These are phyloP conservation scores for Termitomyces sp. DNA, from an alignment of 768 basidiomycete species.

Conservation along the genomic window DNA sequence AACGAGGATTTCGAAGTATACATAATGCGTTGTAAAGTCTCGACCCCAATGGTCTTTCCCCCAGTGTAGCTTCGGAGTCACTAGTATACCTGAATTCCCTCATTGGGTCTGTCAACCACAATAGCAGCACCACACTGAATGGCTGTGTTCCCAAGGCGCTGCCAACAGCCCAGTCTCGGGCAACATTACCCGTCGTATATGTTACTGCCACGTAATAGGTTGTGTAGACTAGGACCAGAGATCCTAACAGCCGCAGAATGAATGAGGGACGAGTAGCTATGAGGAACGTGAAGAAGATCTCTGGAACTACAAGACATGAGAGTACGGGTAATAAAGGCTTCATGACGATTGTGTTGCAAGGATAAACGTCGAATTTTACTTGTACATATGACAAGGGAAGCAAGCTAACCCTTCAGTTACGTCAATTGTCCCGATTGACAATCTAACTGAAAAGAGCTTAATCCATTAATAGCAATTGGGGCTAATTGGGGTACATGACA, in stretches of 20 bases:
- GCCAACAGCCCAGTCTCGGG: slow-evolving; percentile 1
- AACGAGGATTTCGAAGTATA: slow-evolving; percentile 3
- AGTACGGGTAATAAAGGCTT: slow-evolving; percentile 3
- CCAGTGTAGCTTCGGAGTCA: background rate
- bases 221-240: background rate
- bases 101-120: slow-evolving; percentile 4
- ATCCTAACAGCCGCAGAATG: slow-evolving; percentile 1
- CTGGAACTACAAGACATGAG: background rate
- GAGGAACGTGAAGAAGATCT: slow-evolving; percentile 2
- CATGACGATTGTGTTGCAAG: background rate
- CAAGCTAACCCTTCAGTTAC: background rate
- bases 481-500: too few relatives aligned
- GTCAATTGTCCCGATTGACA: background rate
- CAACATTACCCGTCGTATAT: slow-evolving; percentile 1
- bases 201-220: slow-evolving; percentile 3
- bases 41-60: background rate
- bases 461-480: background rate
- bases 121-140: background rate
- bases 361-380: background rate
- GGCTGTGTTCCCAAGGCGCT: background rate
- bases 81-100: slow-evolving; percentile 2
- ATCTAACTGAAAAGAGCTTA: background rate
- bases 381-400: background rate
- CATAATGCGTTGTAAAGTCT: background rate
- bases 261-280: slow-evolving; percentile 2